Evolutionary conservation across 257 asterid genomes (phyloP), one percentile per base, ranked within the genome.

Genomic region (Scutellaria baicalensis): DNA sequence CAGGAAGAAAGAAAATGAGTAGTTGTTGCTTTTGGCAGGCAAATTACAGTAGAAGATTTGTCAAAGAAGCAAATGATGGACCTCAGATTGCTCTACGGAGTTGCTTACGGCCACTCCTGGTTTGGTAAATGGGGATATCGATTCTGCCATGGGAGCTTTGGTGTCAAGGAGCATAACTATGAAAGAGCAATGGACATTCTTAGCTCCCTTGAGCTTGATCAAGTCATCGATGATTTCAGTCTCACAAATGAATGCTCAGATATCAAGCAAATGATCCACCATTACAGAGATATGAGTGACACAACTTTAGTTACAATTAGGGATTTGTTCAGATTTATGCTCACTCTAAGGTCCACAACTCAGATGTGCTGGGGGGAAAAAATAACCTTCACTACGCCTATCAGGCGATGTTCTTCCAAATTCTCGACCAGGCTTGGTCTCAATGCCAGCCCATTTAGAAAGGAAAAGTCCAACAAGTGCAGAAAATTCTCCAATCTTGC

Each of bases 101-200:
- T 91, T 50, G 88, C 99, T 27, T 94, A 94, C 45, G 99, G 97
- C 5, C 82, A 83, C 69, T 77, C 97, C 1, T 94, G 99, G 99
- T 94, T 94, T 43, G 94, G 97, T 20, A 79, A 77, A 69, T 94
- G 99, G 99, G 97, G 93, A 2, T 94, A 91, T 66, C 83, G 76
- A 50, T 94, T 91, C 85, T 77, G 82, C 79, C 87, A 60, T 60
- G 99, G 99, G 60, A 89, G 97, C 73, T 94, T 89, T 59, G 99
- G 97, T n/a, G 91, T 88, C 7, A 86, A 78, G 75, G 91, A 86
- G 62, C 86, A 88, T 71, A 79, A 86, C 14, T 91, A 88, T 70
- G 84, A 83, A 42, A 64, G 76, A 35, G 97, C 99, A 21, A 65
- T 91, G 33, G 84, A 85, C 40, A 45, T 75, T 66, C 82, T 89